phyloP scores from a whole-genome alignment of 495 filamentous ascomycete species.

The Aspergillus conjunctus region DNA sequence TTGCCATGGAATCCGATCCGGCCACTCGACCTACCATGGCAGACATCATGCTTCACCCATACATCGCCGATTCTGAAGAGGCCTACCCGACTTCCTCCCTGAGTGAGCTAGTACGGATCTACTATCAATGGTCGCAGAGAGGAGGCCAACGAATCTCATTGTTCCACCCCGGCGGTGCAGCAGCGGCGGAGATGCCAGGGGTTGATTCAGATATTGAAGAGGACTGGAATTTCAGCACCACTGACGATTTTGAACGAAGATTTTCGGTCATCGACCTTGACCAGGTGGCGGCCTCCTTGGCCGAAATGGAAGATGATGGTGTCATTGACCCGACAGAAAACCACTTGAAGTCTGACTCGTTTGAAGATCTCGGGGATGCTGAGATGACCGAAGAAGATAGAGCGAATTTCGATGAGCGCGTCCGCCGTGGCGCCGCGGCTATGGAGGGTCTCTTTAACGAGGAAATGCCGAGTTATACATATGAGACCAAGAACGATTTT shows the following conservation, averaged over 20 bases:
- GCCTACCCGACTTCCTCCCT: conserved; percentile 69
- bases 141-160: conserved; percentile 84
- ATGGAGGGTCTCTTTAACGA: conserved; percentile 54
- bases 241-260: conserved; percentile 74
- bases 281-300: conserved; percentile 46
- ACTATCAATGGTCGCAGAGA: conserved; percentile 80
- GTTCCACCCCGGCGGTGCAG: conserved; percentile 74
- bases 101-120: conserved; percentile 74
- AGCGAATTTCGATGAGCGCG: conserved; percentile 51
- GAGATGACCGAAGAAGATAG: conserved; percentile 44
- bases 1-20: conserved; percentile 76
- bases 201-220: conserved; percentile 53
- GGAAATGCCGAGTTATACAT: conserved; percentile 48
- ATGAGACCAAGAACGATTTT: conserved; percentile 53
- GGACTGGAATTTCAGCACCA: conserved; percentile 93
- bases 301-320: conserved; percentile 37
- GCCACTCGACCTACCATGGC: conserved; percentile 67
- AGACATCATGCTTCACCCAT: conserved; percentile 49
- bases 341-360: conserved; percentile 25
- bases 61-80: conserved; percentile 59
- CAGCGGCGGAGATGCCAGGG: conserved; percentile 55
- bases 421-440: conserved; percentile 50
- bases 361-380: conserved; percentile 29
- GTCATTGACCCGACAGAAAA: conserved; percentile 31
- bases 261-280: conserved; percentile 52